These are phyloP conservation scores for Eucalyptus sp. DNA, from an alignment of 345 rosid species.

Conservation along the genomic window DNA sequence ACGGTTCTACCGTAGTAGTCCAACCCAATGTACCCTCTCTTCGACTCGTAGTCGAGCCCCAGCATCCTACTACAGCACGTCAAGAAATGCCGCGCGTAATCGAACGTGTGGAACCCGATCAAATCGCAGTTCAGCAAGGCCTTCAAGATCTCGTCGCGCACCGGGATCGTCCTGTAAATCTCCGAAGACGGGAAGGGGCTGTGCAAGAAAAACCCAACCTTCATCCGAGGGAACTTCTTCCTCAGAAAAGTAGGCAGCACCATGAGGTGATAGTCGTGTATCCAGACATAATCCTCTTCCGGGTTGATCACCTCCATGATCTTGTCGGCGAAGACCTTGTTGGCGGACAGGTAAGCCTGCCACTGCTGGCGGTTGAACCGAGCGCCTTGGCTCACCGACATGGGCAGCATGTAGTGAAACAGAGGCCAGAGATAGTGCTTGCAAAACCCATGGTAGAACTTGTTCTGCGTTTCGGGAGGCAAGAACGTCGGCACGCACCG, in stretches of 20 bases:
- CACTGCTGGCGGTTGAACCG: constrained; percentile 44
- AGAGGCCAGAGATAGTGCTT: constrained; percentile 88
- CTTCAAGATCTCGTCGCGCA: constrained; percentile 59
- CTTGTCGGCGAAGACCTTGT: constrained; percentile 57
- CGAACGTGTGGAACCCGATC: constrained; percentile 79
- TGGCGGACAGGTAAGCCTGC: constrained; percentile 54
- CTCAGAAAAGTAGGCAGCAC: constrained; percentile 61
- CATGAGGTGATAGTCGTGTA: constrained; percentile 86
- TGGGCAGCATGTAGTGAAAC: constrained; percentile 63
- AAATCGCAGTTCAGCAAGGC: constrained; percentile 70
- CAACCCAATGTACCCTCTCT: constrained; percentile 75
- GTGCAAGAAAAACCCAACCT: constrained; percentile 66
- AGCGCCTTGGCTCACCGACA: constrained; percentile 36
- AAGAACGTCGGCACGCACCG: constrained; percentile 64
- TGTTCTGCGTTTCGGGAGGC: constrained; percentile 30
- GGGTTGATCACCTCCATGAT: constrained; percentile 47
- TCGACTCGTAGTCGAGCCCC: constrained; percentile 67
- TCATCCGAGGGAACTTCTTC: constrained; percentile 33
- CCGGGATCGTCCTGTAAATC: constrained; percentile 56
- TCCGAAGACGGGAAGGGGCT: constrained; percentile 75
- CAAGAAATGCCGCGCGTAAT: constrained; percentile 83
- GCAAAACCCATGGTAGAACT: constrained; percentile 75
- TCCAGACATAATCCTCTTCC: constrained; percentile 70
- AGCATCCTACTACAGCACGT: constrained; percentile 77
- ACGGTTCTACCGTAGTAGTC: constrained; percentile 75